Evolutionary conservation across 129 eudicot genomes (phyloP), one percentile per base, ranked within the genome.

Genomic region (Centrapalus pauciflorus): DNA sequence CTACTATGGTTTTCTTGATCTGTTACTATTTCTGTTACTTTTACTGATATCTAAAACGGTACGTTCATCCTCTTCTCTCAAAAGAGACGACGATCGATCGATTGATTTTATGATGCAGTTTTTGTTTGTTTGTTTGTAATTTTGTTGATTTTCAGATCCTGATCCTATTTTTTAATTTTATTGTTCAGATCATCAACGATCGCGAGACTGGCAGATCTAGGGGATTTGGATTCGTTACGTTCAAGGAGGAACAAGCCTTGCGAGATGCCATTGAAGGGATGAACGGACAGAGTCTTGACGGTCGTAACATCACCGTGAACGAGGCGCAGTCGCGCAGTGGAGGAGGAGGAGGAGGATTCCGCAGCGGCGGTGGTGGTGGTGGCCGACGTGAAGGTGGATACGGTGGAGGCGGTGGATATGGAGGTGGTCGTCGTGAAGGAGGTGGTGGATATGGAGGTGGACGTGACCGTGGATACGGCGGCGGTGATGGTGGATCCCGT

Each of bases 161-260:
- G 68, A 66, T 27, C n/a, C n/a, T n/a, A 57, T 51, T 0, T 64
- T 21, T 58, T 19, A 33, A 52, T 30, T 69, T 6, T 64, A 2
- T 1, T 12, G 1, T 69, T 7, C 71, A 90, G 97, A 81, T 90
- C 45, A 80, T 90, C 20, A 81, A 79, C 23, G 95, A 90, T 62
- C 80, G 97, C 2, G 97, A 90, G 76, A 90, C 90, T 4, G 96
- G 94, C 0, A 78, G 96, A 81, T 89, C 96, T 0, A 80, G 96
- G 37, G 93, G 92, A 10, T 81, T 89, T 19, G 95, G 95, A 20
- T 89, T 89, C 45, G 97, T 90, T 2, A 90, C 97, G 0, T 90
- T 90, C 73, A 74, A 58, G 60, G 84, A 77, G 3, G 95, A 90
- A 69, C 75, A 84, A 38, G 40, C 88, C 3, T 71, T 90, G 84